Evolutionary conservation across 768 basidiomycete genomes (phyloP).

Genomic region (Termitomyces sp.): DNA sequence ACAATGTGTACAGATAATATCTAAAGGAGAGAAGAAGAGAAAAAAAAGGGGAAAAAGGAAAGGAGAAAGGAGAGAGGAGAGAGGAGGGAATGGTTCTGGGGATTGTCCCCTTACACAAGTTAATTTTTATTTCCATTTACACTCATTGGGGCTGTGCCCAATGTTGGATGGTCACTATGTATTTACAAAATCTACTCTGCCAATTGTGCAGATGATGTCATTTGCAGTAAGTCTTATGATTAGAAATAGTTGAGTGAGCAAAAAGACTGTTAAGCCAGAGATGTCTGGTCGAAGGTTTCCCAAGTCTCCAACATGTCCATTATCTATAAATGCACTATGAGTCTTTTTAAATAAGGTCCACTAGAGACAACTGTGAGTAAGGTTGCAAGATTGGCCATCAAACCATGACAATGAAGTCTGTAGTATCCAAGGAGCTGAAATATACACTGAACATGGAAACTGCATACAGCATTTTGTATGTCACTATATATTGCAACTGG

Average conservation of each 20-base stretch:
- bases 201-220: background rate
- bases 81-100: too few relatives aligned
- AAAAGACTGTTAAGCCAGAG: conserved; percentile 51
- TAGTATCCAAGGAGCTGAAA: background rate
- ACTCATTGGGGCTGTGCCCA: too few relatives aligned
- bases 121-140: too few relatives aligned
- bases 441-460: conserved; percentile 79
- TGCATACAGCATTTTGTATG: conserved; percentile 52
- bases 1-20: too few relatives aligned
- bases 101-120: too few relatives aligned
- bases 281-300: conserved; percentile 68
- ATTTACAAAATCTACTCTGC: too few relatives aligned
- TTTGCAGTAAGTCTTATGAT: background rate
- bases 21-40: too few relatives aligned
- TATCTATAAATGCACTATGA: conserved; percentile 59
- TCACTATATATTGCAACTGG: conserved; percentile 60
- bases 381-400: conserved; percentile 48
- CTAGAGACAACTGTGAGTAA: conserved; percentile 61
- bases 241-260: conserved; percentile 38
- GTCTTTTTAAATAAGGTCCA: conserved; percentile 62
- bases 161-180: too few relatives aligned
- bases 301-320: conserved; percentile 69
- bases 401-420: background rate
- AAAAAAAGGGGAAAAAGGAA: too few relatives aligned
- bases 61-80: too few relatives aligned